These are phyloP conservation scores for Xerocomus potaroensis DNA, from an alignment of 768 basidiomycete species.

Conservation along the genomic window DNA sequence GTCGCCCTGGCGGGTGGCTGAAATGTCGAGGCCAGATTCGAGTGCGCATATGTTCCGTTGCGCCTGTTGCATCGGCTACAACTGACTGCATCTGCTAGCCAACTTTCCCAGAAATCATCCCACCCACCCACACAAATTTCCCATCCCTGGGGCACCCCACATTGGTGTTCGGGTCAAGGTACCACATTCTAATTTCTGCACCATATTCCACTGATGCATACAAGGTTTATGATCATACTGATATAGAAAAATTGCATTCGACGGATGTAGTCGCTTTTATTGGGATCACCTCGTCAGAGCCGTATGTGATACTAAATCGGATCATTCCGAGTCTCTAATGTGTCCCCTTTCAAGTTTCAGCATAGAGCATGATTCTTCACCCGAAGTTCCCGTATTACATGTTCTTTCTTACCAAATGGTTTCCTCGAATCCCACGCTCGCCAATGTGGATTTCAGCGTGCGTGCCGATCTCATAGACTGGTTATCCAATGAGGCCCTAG, in stretches of 20 bases:
- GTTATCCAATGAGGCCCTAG: conserved; percentile 69
- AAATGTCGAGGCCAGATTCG: conserved; percentile 22
- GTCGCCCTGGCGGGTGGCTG: conserved; percentile 48
- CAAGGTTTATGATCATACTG: conserved; percentile 56
- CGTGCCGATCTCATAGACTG: conserved; percentile 60
- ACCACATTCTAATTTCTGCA: neutral
- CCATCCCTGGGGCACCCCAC: conserved; percentile 48
- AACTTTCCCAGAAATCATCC: conserved; percentile 24
- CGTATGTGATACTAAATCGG: conserved; percentile 41
- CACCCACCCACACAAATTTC: conserved; percentile 58
- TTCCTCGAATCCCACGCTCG: neutral
- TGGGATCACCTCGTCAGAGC: conserved; percentile 65
- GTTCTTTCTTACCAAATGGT: conserved; percentile 45
- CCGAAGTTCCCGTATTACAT: conserved; percentile 61
- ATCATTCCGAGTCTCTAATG: conserved; percentile 13
- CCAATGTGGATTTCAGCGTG: conserved; percentile 20
- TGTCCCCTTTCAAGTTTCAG: conserved; percentile 29
- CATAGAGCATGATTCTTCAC: conserved; percentile 34
- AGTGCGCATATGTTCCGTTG: conserved; percentile 18
- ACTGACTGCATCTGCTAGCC: conserved; percentile 11
- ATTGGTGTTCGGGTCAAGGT: conserved; percentile 76
- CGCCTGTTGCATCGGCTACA: neutral
- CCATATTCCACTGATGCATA: conserved; percentile 2
- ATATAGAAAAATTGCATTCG: conserved; percentile 45
- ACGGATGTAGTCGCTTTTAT: conserved; percentile 67